phyloP scores from a whole-genome alignment of 495 filamentous ascomycete species.

The Astrothelium subdiscretum region DNA sequence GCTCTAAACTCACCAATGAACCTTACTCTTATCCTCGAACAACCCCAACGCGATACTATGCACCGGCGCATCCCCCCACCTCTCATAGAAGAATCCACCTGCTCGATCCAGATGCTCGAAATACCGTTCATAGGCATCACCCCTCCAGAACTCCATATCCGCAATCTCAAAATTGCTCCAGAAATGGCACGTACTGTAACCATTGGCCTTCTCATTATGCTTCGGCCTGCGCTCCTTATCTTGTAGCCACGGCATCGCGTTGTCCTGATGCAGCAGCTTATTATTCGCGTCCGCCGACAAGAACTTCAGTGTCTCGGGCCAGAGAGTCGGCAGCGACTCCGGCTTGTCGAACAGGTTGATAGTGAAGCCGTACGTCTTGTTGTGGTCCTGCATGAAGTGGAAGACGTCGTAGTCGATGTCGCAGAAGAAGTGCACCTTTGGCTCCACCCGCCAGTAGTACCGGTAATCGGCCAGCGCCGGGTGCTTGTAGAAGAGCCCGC shows the following conservation, averaged over 20 bases:
- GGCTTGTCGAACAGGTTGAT: conserved; percentile 95
- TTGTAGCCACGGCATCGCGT: conserved; percentile 76
- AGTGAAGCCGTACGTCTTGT: conserved; percentile 98
- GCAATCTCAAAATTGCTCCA: conserved; percentile 99
- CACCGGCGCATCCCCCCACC: conserved; percentile 97
- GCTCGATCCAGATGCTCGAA: conserved; percentile 91
- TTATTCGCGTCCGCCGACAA: conserved; percentile 57
- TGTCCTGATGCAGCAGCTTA: conserved; percentile 69
- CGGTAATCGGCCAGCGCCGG: conserved; percentile 68
- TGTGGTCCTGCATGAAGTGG: conserved; percentile 92
- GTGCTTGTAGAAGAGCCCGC: conserved; percentile 94
- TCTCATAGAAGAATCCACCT: conserved; percentile 97
- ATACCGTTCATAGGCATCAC: conserved; percentile 83
- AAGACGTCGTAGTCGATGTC: conserved; percentile 98
- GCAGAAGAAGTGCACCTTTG: conserved; percentile 99
- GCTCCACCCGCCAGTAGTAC: conserved; percentile 99
- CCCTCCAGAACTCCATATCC: conserved; percentile 89
- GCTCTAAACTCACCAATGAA: conserved; percentile 76
- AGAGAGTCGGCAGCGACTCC: conserved; percentile 73
- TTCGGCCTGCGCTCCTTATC: conserved; percentile 67
- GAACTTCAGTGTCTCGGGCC: conserved; percentile 90
- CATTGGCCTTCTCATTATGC: conserved; percentile 67
- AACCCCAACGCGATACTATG: conserved; percentile 91
- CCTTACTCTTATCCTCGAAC: conserved; percentile 79
- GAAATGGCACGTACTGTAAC: conserved; percentile 99